Conservation (phyloP, 257 asterid species). For the Plantago ovata region DNA sequence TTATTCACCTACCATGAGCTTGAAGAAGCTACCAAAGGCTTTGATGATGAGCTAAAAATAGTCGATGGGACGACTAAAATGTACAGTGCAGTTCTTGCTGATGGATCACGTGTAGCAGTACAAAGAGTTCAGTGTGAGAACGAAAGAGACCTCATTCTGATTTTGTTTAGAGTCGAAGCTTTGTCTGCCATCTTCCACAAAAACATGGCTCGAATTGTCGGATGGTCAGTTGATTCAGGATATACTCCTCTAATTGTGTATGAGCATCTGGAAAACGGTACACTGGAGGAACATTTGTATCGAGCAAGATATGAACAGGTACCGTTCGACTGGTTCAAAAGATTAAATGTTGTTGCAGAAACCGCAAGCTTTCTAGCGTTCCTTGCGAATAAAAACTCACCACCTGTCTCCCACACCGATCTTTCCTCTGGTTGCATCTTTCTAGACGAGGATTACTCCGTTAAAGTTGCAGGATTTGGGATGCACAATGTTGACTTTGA, state of each 20-base stretch:
- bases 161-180: conserved; percentile 39
- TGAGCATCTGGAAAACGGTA: conserved; percentile 42
- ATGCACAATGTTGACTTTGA: conserved; percentile 19
- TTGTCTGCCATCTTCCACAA: conserved; percentile 44
- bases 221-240: conserved; percentile 53
- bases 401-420: conserved; percentile 50
- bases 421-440: conserved; percentile 49
- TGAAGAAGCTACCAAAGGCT: conserved; percentile 62
- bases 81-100: conserved; percentile 41
- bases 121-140: conserved; percentile 39
- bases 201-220: conserved; percentile 49
- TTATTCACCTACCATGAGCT: conserved; percentile 55
- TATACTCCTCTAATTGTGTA: conserved; percentile 44
- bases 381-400: conserved; percentile 53
- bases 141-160: conserved; percentile 34
- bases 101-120: conserved; percentile 43
- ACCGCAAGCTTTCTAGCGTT: conserved; percentile 53
- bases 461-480: conserved; percentile 46
- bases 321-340: conserved; percentile 46
- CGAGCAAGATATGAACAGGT: conserved; percentile 29
- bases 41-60: conserved; percentile 38
- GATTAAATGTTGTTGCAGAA: conserved; percentile 46
- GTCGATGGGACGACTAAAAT: conserved; percentile 27
- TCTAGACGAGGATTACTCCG: conserved; percentile 41
- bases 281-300: conserved; percentile 38